A percentile compares a stretch with the other conserved stretches of the same genome.
phyloP scores from a whole-genome alignment of 2,329 filamentous ascomycete genomes.

The Diplodia intermedia region DNA sequence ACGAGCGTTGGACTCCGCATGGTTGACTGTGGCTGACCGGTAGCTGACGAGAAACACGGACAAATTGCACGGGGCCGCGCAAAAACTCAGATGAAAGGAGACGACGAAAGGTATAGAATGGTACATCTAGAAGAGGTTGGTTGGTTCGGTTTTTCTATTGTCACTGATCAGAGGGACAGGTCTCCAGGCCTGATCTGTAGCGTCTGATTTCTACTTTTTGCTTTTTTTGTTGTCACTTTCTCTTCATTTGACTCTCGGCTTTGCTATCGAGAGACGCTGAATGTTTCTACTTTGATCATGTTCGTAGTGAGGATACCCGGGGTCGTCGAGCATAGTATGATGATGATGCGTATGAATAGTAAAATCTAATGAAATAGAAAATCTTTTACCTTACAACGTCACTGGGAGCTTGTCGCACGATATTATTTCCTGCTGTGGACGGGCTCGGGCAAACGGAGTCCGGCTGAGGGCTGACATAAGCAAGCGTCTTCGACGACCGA shows the following conservation, averaged over 20 bases:
- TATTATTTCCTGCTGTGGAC: background rate
- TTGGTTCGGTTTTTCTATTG: background rate
- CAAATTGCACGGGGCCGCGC: background rate
- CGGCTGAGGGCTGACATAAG: background rate
- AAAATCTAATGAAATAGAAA: background rate
- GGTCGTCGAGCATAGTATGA: background rate
- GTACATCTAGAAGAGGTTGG: background rate
- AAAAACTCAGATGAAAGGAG: background rate
- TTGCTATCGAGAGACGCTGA: background rate
- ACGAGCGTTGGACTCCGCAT: background rate
- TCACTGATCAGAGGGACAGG: background rate
- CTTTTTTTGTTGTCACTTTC: background rate
- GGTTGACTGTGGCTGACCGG: background rate
- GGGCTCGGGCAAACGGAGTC: background rate
- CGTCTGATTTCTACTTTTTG: background rate
- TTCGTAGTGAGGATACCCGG: constrained; percentile 1
- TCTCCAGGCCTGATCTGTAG: background rate
- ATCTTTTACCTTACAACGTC: background rate
- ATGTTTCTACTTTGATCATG: background rate
- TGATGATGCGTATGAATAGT: background rate
- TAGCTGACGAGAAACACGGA: background rate
- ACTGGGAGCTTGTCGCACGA: background rate
- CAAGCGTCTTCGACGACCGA: background rate
- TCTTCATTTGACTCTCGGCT: background rate
- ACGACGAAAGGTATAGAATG: background rate